These are phyloP conservation scores for Lyophyllum decastes DNA, from an alignment of 768 basidiomycete genomes.

Conservation along the genomic window DNA sequence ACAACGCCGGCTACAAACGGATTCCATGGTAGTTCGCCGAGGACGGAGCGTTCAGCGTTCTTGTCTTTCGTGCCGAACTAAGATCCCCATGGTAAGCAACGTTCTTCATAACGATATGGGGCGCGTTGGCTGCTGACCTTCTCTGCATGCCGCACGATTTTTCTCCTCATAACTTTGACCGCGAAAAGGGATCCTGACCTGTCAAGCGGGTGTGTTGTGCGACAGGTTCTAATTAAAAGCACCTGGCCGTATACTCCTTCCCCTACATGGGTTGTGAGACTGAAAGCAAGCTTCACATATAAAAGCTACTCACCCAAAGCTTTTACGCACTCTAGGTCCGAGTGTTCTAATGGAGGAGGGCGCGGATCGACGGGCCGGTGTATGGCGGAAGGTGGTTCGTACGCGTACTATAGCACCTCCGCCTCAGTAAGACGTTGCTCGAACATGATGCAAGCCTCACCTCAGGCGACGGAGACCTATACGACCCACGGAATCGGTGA, in stretches of 20 bases:
- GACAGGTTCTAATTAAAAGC: conserved; percentile 38
- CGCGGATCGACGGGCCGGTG: conserved; percentile 34
- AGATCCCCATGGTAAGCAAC: not conserved
- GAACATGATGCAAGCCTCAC: not conserved
- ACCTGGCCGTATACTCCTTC: conserved; percentile 43
- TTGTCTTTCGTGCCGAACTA: conserved; percentile 30
- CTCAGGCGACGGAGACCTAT: not conserved
- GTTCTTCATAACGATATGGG: not conserved
- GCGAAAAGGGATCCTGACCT: conserved; percentile 41
- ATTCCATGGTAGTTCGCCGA: conserved; percentile 50
- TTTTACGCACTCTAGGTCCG: conserved; percentile 43
- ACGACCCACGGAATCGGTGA: not conserved
- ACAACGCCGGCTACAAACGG: conserved; percentile 53
- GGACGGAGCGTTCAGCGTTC: conserved; percentile 41
- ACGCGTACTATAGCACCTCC: conserved; percentile 2
- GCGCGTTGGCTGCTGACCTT: not conserved
- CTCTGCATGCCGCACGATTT: conserved; percentile 28
- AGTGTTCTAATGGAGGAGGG: conserved; percentile 33
- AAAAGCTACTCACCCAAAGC: conserved; percentile 34
- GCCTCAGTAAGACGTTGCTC: not conserved
- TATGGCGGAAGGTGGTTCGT: conserved; percentile 7
- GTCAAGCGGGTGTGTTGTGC: conserved; percentile 31
- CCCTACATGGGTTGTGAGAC: conserved; percentile 27
- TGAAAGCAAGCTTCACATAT: not conserved
- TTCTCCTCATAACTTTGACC: conserved; percentile 44